These are phyloP conservation scores for Coniosporium tulheliwenetii DNA, from an alignment of 2,329 filamentous ascomycete species.

Conservation along the genomic window DNA sequence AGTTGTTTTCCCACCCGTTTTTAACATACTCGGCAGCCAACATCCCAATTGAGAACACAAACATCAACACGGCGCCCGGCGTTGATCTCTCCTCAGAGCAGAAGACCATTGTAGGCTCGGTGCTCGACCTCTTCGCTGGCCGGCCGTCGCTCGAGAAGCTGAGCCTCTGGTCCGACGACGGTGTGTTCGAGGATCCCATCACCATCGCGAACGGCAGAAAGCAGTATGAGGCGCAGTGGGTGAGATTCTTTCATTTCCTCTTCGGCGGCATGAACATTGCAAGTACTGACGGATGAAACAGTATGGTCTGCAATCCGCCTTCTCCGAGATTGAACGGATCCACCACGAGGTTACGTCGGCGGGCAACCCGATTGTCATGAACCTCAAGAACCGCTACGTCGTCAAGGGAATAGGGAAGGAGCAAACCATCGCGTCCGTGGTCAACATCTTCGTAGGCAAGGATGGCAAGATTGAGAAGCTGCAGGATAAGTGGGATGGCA, in stretches of 20 bases:
- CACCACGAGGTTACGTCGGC: slow-evolving; percentile 35
- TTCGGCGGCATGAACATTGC: background rate
- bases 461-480: slow-evolving; percentile 33
- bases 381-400: slow-evolving; percentile 36
- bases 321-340: slow-evolving; percentile 40
- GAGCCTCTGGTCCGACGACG: slow-evolving; percentile 42
- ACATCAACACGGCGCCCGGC: slow-evolving; percentile 35
- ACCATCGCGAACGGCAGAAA: slow-evolving; percentile 40
- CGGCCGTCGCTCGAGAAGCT: slow-evolving; percentile 43
- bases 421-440: slow-evolving; percentile 30
- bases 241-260: slow-evolving; percentile 2
- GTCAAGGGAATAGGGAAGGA: slow-evolving; percentile 38
- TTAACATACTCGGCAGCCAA: slow-evolving; percentile 6
- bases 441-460: slow-evolving; percentile 29
- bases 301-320: slow-evolving; percentile 35
- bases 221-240: slow-evolving; percentile 35
- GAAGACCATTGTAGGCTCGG: slow-evolving; percentile 38
- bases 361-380: slow-evolving; percentile 44
- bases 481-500: slow-evolving; percentile 39
- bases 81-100: slow-evolving; percentile 35
- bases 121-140: slow-evolving; percentile 48
- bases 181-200: slow-evolving; percentile 42
- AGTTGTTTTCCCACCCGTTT: background rate
- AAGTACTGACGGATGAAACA: background rate
- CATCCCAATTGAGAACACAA: slow-evolving; percentile 37